These are phyloP conservation scores for Hypomyces perniciosus DNA, from an alignment of 2,329 filamentous ascomycete species.

Conservation along the genomic window DNA sequence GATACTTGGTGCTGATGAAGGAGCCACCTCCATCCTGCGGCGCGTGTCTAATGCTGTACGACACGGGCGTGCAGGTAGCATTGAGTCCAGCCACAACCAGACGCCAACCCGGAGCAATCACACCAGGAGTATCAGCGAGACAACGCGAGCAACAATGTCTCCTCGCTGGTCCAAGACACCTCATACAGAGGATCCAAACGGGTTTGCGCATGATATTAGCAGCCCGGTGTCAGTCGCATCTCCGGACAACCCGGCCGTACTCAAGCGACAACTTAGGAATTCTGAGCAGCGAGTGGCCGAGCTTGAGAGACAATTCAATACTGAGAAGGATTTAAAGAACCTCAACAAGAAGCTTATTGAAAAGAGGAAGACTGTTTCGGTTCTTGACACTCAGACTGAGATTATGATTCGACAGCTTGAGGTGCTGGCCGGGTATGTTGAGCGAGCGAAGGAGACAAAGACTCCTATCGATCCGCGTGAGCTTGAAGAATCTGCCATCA, in stretches of 20 bases:
- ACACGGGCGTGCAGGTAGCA: constrained; percentile 84
- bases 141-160: constrained; percentile 57
- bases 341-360: constrained; percentile 84
- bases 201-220: constrained; percentile 55
- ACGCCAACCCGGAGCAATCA: constrained; percentile 42
- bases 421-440: constrained; percentile 80
- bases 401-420: constrained; percentile 92
- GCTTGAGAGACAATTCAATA: constrained; percentile 70
- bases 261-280: constrained; percentile 70
- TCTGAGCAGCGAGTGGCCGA: constrained; percentile 82
- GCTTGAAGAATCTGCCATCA: constrained; percentile 83
- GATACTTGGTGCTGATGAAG: constrained; percentile 73
- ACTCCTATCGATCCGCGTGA: constrained; percentile 73
- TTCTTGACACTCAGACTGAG: constrained; percentile 88
- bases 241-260: constrained; percentile 58
- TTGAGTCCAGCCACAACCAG: constrained; percentile 45
- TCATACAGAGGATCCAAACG: constrained; percentile 47
- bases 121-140: constrained; percentile 59
- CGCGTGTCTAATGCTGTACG: constrained; percentile 90
- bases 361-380: constrained; percentile 92
- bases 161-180: constrained; percentile 67
- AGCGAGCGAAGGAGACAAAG: constrained; percentile 76
- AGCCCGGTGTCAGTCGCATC: constrained; percentile 64
- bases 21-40: constrained; percentile 72
- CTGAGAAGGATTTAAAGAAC: constrained; percentile 61